Evolutionary conservation across 192 early-diverging fungal species (phyloP).

Genomic region (Entrophospora sp.): DNA sequence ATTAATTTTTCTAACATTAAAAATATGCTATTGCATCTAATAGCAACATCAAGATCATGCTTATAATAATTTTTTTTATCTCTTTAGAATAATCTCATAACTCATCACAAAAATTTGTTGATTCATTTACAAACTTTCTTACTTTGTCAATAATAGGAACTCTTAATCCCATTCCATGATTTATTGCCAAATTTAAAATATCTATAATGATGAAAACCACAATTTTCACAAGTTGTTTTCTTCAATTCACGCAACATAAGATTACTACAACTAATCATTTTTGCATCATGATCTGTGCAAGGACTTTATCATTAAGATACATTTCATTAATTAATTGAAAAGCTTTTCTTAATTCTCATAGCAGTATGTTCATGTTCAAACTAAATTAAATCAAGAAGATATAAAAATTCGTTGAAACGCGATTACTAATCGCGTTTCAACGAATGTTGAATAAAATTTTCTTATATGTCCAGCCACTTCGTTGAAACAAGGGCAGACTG

Average conservation of each 20-base stretch:
- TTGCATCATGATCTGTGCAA: neutral
- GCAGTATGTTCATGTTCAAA: no score
- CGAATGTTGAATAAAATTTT: no score
- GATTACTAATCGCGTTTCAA: no score
- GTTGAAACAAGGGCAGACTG: no score
- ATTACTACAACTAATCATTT: neutral
- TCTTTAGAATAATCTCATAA: neutral
- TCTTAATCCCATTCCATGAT: neutral
- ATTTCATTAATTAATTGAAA: neutral
- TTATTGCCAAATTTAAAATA: slow-evolving; percentile 7
- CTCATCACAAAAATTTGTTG: neutral
- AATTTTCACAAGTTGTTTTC: neutral
- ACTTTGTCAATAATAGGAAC: neutral
- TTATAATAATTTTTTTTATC: neutral
- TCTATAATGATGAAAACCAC: neutral
- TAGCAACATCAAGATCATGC: neutral
- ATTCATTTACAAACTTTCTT: neutral
- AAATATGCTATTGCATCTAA: neutral
- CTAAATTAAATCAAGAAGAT: no score
- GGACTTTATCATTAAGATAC: neutral
- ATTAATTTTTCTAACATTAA: neutral
- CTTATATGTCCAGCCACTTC: no score
- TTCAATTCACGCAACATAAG: neutral
- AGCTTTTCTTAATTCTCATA: neutral
- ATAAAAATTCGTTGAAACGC: no score